Conservation (phyloP, 306 rosid genomes). For the Sindora glabra region DNA sequence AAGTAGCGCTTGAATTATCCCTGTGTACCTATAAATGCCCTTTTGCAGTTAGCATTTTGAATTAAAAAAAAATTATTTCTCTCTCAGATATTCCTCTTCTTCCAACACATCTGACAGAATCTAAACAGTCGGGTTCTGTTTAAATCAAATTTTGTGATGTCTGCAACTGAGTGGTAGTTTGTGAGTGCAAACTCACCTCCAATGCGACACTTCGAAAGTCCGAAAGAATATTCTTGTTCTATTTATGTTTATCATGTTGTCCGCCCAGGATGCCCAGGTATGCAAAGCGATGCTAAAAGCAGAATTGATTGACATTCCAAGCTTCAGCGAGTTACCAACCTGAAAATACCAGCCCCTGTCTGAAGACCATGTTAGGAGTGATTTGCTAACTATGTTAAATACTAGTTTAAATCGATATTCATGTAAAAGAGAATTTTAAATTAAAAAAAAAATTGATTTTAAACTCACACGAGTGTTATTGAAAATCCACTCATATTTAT, state of each 20-base stretch:
- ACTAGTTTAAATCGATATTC: not conserved
- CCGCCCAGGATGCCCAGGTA: conserved; percentile 91
- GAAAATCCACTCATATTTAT: not conserved
- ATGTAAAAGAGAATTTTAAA: not conserved
- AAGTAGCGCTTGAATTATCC: too few species aligned
- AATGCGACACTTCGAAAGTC: conserved; percentile 83
- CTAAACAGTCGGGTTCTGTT: too few species aligned
- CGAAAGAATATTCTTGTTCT: conserved; percentile 77
- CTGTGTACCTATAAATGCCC: too few species aligned
- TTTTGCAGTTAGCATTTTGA: too few species aligned
- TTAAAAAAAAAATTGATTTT: too few species aligned
- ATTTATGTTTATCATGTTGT: conserved; percentile 42
- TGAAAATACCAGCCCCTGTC: conserved; percentile 98
- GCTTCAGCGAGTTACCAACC: conserved; percentile 72
- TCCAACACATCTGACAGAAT: too few species aligned
- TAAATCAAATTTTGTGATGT: too few species aligned
- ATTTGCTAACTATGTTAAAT: conserved; percentile 1
- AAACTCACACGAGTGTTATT: too few species aligned
- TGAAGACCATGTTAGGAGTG: conserved; percentile 31
- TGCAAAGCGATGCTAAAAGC: conserved; percentile 62
- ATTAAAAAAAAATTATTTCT: too few species aligned
- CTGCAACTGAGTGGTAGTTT: too few species aligned
- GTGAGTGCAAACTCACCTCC: conserved; percentile 49
- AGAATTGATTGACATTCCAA: conserved; percentile 71
- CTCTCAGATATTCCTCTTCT: too few species aligned